phyloP scores from a whole-genome alignment of 2,329 filamentous ascomycete genomes.

The Verticillium isaacii region DNA sequence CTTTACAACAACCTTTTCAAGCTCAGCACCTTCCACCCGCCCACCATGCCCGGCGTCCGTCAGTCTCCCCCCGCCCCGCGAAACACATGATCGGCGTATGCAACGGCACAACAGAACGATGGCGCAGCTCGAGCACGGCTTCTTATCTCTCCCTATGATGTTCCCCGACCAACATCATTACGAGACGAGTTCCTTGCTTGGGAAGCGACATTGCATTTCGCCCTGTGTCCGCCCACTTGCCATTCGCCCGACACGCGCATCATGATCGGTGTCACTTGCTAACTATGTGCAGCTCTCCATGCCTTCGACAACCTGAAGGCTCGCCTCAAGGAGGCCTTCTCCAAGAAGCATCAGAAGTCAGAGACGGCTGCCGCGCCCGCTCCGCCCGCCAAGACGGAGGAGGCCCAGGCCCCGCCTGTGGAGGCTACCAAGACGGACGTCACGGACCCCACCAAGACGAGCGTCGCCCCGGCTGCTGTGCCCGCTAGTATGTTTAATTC shows the following conservation, averaged over 20 bases:
- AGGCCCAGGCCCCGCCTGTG: conserved; percentile 24
- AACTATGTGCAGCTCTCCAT: conserved; percentile 32
- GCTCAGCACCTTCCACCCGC: conserved; percentile 11
- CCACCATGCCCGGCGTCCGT: conserved; percentile 50
- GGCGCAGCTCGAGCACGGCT: not conserved
- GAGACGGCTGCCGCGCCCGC: conserved; percentile 19
- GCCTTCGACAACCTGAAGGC: conserved; percentile 51
- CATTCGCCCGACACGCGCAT: not conserved
- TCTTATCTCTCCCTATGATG: not conserved
- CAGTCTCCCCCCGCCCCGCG: conserved; percentile 22
- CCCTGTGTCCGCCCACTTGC: not conserved
- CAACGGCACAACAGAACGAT: not conserved
- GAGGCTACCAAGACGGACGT: conserved; percentile 22
- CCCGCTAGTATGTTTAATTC: conserved; percentile 7
- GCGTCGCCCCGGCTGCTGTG: conserved; percentile 8
- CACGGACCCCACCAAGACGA: conserved; percentile 8
- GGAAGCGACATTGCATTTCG: not conserved
- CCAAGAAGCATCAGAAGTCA: conserved; percentile 43
- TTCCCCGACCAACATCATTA: not conserved
- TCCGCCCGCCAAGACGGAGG: conserved; percentile 23
- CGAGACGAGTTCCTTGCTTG: not conserved
- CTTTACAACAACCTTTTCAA: not conserved
- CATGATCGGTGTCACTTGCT: not conserved
- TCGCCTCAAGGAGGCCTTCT: conserved; percentile 45
- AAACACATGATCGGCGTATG: not conserved